Evolutionary conservation across 2,329 filamentous ascomycete genomes (phyloP).

Genomic region (Calonectria fujianensis): DNA sequence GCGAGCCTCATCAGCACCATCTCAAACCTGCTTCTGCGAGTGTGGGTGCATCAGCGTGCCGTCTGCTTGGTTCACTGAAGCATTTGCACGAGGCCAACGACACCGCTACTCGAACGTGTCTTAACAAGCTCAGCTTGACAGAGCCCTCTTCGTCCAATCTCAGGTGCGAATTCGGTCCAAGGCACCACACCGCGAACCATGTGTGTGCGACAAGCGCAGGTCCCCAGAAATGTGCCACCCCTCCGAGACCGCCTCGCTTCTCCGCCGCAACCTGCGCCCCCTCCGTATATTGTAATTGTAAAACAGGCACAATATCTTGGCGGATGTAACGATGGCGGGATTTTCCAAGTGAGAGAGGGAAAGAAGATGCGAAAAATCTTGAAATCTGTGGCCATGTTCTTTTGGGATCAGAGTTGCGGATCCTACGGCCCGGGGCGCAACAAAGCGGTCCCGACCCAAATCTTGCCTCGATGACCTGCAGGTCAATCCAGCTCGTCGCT

Average conservation of each 20-base stretch:
- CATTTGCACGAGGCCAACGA: constrained; percentile 4
- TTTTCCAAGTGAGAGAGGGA: background rate
- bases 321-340: background rate
- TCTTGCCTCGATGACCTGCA: constrained; percentile 19
- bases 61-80: constrained; percentile 1
- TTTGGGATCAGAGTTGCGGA: constrained; percentile 23
- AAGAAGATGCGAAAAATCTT: background rate
- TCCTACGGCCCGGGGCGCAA: constrained; percentile 22
- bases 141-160: background rate
- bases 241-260: constrained; percentile 13
- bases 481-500: background rate
- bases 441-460: background rate
- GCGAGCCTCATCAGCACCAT: constrained; percentile 33
- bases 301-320: background rate
- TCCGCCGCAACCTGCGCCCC: constrained; percentile 7
- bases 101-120: constrained; percentile 5
- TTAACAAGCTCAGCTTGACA: constrained; percentile 1
- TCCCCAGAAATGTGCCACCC: constrained; percentile 8
- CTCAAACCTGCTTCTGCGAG: constrained; percentile 11
- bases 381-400: background rate
- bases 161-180: background rate
- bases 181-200: background rate
- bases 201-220: constrained; percentile 11
- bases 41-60: background rate
- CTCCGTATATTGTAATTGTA: background rate